Conservation (phyloP, 805 yeast species). For the Blastobotrys mokoenaii region DNA sequence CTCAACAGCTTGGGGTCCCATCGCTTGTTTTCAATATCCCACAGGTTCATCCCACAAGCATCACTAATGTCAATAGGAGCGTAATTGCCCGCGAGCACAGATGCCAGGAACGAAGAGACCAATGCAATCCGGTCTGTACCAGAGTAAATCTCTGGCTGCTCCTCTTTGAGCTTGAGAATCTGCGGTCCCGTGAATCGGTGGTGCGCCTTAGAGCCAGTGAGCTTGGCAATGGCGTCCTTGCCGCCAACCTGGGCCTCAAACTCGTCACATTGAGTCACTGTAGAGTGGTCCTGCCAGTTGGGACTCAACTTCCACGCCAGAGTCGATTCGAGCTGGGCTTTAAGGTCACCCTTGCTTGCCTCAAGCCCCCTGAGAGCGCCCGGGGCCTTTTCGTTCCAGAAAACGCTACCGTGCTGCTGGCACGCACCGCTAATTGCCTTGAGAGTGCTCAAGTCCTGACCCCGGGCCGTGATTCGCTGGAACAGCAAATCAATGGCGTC, state of each 20-base stretch:
- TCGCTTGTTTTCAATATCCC: constrained; percentile 51
- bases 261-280: constrained; percentile 53
- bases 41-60: constrained; percentile 89
- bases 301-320: constrained; percentile 57
- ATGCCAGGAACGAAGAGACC: constrained; percentile 71
- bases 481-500: constrained; percentile 69
- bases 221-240: constrained; percentile 43
- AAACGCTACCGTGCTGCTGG: constrained; percentile 90
- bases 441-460: constrained; percentile 46
- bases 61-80: constrained; percentile 71
- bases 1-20: constrained; percentile 53
- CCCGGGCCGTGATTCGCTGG: constrained; percentile 36
- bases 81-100: constrained; percentile 57
- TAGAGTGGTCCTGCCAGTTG: constrained; percentile 93
- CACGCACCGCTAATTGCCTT: constrained; percentile 74
- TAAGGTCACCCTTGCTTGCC: constrained; percentile 29
- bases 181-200: constrained; percentile 90
- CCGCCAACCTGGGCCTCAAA: constrained; percentile 63
- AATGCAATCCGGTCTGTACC: constrained; percentile 57
- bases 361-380: constrained; percentile 33
- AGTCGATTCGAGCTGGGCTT: constrained; percentile 30
- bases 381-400: constrained; percentile 51
- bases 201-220: constrained; percentile 84
- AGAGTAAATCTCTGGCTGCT: constrained; percentile 43
- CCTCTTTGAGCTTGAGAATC: constrained; percentile 59